Base-by-base conservation (phyloP, 2,329 filamentous ascomycete species). In the Ophiocordyceps robertsii region DNA sequence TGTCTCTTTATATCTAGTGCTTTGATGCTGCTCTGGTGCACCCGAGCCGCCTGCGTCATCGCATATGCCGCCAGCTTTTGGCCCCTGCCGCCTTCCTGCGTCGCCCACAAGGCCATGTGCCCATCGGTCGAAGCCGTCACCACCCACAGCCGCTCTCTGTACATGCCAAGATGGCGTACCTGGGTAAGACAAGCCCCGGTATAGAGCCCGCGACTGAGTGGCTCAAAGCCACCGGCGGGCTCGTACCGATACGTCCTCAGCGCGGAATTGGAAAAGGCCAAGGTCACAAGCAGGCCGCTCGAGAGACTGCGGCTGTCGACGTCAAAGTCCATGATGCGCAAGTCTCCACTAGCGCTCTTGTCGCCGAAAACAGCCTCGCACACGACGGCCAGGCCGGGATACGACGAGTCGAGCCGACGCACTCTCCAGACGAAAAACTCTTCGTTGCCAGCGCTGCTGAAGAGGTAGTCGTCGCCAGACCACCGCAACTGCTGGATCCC, bases 391-490 rank as follows among this genome's bases (percentile, higher is more conserved):
- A 80, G 59, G 4, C 71, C 69, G 13, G 51, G 50, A 40, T 70
- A 69, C 12, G 56, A 62, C 2, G 69, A 65, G 24, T 77, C 68
- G 7, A 84, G 57, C 11, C 56, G 54, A 38, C 66, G 67, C 30
- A 90, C 60, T 35, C 75, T 72, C 90, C 92, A 98, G 11, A 89
- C 73, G 52, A 82, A 90, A 48, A 96, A 82, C 60, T 98, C 90
- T 58, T 95, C 90, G 46, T 79, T 81, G 0, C 89, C 92, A 6
- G 77, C 87, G 53, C 86, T 89, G 49, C 85, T 95, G 57, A 96
- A 84, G 3, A 98, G 73, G 51, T 82, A 83, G 1, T 67, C 59
- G 2, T 81, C 75, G 38, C 75, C 71, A 2, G 83, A 77, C 85
- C 87, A 96, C 46, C 73, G 73, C 1, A 95, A 66, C 47, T 80